Evolutionary conservation across 2,329 filamentous ascomycete species (phyloP).

Genomic region (Microcyclospora pomicola): DNA sequence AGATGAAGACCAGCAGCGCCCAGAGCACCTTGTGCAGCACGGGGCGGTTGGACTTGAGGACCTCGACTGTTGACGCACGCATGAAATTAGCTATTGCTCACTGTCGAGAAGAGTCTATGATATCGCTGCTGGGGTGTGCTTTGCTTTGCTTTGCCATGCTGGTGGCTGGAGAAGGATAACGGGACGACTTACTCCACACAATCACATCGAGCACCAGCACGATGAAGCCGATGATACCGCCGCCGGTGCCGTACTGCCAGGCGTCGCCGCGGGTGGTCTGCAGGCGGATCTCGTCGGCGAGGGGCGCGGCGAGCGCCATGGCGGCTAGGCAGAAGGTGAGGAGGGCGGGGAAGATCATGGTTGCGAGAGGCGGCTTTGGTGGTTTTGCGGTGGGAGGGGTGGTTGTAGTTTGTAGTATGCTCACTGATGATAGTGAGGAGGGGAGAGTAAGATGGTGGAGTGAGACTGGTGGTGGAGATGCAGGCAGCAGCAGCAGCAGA

Average conservation of each 20-base stretch:
- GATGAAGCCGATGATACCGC: slow-evolving; percentile 48
- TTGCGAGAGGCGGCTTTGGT: background rate
- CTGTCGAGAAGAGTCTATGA: too few species aligned
- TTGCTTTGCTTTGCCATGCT: too few species aligned
- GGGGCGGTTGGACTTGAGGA: slow-evolving; percentile 49
- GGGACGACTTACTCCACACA: slow-evolving; percentile 41
- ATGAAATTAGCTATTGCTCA: slow-evolving; percentile 5
- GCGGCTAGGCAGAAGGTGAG: slow-evolving; percentile 41
- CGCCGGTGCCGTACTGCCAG: slow-evolving; percentile 48
- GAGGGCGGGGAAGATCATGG: slow-evolving; percentile 26
- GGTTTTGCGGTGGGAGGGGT: too few species aligned
- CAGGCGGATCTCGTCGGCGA: slow-evolving; percentile 4
- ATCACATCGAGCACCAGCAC: slow-evolving; percentile 49
- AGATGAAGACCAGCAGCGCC: slow-evolving; percentile 50
- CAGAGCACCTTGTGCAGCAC: slow-evolving; percentile 46
- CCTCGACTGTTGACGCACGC: slow-evolving; percentile 38
- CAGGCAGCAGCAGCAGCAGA: too few species aligned
- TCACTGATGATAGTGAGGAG: too few species aligned
- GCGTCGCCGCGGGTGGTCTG: slow-evolving; percentile 11
- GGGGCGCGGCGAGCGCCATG: slow-evolving; percentile 35
- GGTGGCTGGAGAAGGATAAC: background rate
- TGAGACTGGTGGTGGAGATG: too few species aligned
- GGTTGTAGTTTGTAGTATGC: too few species aligned
- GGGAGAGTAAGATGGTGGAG: too few species aligned
- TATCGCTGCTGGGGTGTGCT: too few species aligned